A percentile compares a stretch with the other conserved stretches of the same genome.
These are phyloP conservation scores for Sungouiozyma intestinalis DNA, from an alignment of 805 yeast genomes.

Conservation along the genomic window DNA sequence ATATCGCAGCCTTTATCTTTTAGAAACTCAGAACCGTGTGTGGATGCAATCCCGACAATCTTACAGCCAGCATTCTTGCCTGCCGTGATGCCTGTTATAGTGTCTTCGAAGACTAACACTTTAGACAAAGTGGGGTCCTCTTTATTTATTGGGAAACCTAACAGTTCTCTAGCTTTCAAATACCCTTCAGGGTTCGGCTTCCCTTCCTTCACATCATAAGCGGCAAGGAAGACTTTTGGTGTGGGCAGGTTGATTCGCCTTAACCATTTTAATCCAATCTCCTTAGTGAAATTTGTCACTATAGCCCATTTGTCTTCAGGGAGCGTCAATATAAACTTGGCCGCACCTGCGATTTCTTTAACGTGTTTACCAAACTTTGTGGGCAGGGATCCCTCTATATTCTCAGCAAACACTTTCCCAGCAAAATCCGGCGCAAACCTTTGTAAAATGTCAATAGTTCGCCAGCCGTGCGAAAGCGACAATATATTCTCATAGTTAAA, in stretches of 20 bases:
- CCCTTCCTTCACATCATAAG: slow-evolving; percentile 68
- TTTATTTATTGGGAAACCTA: slow-evolving; percentile 30
- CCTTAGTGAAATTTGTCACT: slow-evolving; percentile 75
- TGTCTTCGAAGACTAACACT: slow-evolving; percentile 74
- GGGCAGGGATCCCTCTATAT: slow-evolving; percentile 60
- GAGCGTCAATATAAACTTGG: slow-evolving; percentile 44
- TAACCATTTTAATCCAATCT: slow-evolving; percentile 74
- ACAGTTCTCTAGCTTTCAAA: slow-evolving; percentile 39
- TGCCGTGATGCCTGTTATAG: slow-evolving; percentile 79
- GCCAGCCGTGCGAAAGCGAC: slow-evolving; percentile 70
- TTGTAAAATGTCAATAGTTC: slow-evolving; percentile 70
- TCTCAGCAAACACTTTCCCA: slow-evolving; percentile 50
- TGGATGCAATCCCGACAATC: slow-evolving; percentile 75
- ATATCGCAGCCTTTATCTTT: slow-evolving; percentile 71
- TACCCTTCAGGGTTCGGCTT: slow-evolving; percentile 86
- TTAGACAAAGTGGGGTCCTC: slow-evolving; percentile 31
- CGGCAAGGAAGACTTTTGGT: slow-evolving; percentile 74
- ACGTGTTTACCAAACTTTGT: slow-evolving; percentile 64
- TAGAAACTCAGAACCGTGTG: slow-evolving; percentile 60
- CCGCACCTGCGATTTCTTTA: slow-evolving; percentile 66
- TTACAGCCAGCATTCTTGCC: slow-evolving; percentile 78
- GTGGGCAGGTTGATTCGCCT: slow-evolving; percentile 46
- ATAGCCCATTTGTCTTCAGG: slow-evolving; percentile 69
- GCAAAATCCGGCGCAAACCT: slow-evolving; percentile 71
- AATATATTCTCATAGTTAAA: slow-evolving; percentile 63